These are phyloP conservation scores for Cryptosporidium sp. DNA, from an alignment of 169 alveolate genomes.

Conservation along the genomic window DNA sequence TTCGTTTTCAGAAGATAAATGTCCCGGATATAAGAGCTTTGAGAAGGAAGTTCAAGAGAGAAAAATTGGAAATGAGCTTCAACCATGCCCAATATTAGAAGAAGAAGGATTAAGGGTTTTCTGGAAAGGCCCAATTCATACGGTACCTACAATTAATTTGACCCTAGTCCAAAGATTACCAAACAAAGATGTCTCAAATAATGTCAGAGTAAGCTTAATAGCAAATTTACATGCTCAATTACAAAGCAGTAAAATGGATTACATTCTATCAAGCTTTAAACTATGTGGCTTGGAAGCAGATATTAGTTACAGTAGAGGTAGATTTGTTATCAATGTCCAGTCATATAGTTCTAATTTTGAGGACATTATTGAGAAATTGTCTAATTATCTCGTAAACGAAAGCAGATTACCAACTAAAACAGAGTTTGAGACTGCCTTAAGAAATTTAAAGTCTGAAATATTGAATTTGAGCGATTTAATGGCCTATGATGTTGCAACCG, in stretches of 20 bases:
- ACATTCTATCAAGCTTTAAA: background rate
- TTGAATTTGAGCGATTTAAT: constrained; percentile 31
- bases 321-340: constrained; percentile 38
- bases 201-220: constrained; percentile 4
- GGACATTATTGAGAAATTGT: background rate
- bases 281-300: constrained; percentile 36
- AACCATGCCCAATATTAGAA: constrained; percentile 29
- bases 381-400: background rate
- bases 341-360: constrained; percentile 66
- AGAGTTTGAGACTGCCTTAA: constrained; percentile 43
- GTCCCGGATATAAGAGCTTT: constrained; percentile 36
- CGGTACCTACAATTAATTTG: constrained; percentile 34
- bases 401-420: constrained; percentile 14
- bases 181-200: constrained; percentile 13
- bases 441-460: constrained; percentile 22
- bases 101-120: constrained; percentile 46
- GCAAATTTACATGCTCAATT: constrained; percentile 49
- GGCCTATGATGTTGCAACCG: constrained; percentile 69
- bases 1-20: background rate
- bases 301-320: constrained; percentile 34
- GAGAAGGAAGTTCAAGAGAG: constrained; percentile 17
- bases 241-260: background rate
- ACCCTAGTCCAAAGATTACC: constrained; percentile 50
- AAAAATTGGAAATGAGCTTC: background rate
- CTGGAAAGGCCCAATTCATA: constrained; percentile 73